phyloP scores from a whole-genome alignment of 352 stramenopile species.

The Phytopythium mirpurense region DNA sequence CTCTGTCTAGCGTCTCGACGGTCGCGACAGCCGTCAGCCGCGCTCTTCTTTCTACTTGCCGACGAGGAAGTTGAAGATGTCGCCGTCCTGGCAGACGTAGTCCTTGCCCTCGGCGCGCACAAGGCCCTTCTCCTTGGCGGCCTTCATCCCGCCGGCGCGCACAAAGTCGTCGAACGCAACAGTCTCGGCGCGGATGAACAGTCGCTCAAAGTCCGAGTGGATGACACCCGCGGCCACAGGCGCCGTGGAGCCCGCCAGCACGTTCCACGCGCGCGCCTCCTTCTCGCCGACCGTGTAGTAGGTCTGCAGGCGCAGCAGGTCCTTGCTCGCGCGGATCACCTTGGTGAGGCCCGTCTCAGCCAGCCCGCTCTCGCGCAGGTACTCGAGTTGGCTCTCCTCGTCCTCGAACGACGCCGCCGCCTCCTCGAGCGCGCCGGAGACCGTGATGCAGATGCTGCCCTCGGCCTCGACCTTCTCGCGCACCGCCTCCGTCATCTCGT shows the following conservation, averaged over 20 bases:
- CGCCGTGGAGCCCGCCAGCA: constrained; percentile 67
- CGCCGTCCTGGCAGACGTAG: constrained; percentile 97
- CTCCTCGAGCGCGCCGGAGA: constrained; percentile 78
- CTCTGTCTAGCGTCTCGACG: neutral
- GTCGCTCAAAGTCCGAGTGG: constrained; percentile 85
- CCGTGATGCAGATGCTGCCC: constrained; percentile 60
- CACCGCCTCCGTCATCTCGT: constrained; percentile 89
- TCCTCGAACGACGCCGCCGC: constrained; percentile 78
- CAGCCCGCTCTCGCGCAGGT: constrained; percentile 85
- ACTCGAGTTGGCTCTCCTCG: constrained; percentile 91
- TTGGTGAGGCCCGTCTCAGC: constrained; percentile 73
- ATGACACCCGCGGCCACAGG: constrained; percentile 74
- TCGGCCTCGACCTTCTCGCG: constrained; percentile 59
- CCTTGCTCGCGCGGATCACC: constrained; percentile 88
- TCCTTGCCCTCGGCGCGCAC: constrained; percentile 96
- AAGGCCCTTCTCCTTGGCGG: constrained; percentile 92
- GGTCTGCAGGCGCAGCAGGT: constrained; percentile 93
- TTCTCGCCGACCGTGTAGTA: constrained; percentile 95
- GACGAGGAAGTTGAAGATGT: constrained; percentile 97
- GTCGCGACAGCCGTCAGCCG: too few relatives aligned
- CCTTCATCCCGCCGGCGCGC: constrained; percentile 89
- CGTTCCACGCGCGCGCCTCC: constrained; percentile 82
- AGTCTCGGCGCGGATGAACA: constrained; percentile 91
- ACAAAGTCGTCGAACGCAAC: constrained; percentile 96
- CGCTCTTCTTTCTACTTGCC: too few relatives aligned